These are phyloP conservation scores for Triticum timopheevii DNA, from an alignment of 176 grass and related monocot genomes.

Conservation along the genomic window DNA sequence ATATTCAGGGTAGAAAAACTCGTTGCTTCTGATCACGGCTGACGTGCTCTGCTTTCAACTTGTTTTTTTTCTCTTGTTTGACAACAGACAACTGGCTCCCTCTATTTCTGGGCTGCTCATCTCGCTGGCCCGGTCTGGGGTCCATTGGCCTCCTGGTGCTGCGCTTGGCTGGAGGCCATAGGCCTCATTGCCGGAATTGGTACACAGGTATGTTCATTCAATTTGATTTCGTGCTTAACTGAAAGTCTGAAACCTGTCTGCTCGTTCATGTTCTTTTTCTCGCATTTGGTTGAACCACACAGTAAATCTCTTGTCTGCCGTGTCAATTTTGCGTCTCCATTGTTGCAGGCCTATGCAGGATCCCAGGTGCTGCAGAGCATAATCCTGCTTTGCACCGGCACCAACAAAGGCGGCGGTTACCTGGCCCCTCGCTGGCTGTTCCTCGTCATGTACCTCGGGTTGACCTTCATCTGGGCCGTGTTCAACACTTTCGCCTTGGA, in stretches of 20 bases:
- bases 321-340: not conserved
- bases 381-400: constrained; percentile 86
- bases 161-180: constrained; percentile 97
- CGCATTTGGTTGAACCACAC: not conserved
- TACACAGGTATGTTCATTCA: constrained; percentile 64
- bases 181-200: constrained; percentile 94
- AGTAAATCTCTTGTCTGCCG: not conserved
- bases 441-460: constrained; percentile 75
- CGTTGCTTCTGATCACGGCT: not conserved
- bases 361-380: constrained; percentile 86
- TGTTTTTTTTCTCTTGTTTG: not conserved
- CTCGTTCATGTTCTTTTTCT: not conserved
- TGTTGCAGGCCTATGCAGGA: constrained; percentile 80
- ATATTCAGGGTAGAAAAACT: not conserved
- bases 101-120: constrained; percentile 99
- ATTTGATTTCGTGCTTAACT: not conserved
- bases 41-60: not conserved
- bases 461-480: constrained; percentile 91
- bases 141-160: constrained; percentile 96
- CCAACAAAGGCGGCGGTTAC: constrained; percentile 87
- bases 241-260: not conserved
- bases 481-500: constrained; percentile 97
- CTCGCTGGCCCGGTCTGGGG: constrained; percentile 92
- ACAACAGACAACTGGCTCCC: constrained; percentile 90
- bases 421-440: constrained; percentile 75